A percentile compares a stretch with the other conserved stretches of the same genome.
These are phyloP conservation scores for Aspergillus hancockii DNA, from an alignment of 495 filamentous ascomycete species.

Conservation along the genomic window DNA sequence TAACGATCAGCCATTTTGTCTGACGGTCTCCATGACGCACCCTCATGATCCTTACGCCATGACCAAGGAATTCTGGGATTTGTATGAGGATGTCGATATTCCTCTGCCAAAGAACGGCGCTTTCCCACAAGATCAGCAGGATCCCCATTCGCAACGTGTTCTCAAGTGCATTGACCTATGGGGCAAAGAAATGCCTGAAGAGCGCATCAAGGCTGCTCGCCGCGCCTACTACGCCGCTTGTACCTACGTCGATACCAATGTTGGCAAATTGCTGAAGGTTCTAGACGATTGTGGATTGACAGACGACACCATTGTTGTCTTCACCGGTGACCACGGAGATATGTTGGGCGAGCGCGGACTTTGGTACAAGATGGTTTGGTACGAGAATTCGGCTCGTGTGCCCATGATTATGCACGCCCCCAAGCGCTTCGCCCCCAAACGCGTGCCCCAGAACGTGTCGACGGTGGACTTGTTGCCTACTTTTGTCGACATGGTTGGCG, in stretches of 20 bases:
- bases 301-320: conserved; percentile 81
- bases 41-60: conserved; percentile 93
- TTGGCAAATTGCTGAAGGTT: conserved; percentile 73
- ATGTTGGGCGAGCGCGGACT: conserved; percentile 88
- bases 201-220: conserved; percentile 75
- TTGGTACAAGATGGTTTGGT: conserved; percentile 96
- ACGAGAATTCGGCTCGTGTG: conserved; percentile 79
- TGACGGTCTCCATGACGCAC: conserved; percentile 89
- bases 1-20: conserved; percentile 71
- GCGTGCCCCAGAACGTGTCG: conserved; percentile 74
- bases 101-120: conserved; percentile 66
- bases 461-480: conserved; percentile 86
- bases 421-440: conserved; percentile 62
- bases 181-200: conserved; percentile 73
- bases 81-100: conserved; percentile 86
- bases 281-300: conserved; percentile 73
- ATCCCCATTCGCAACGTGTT: conserved; percentile 77
- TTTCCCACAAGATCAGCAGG: conserved; percentile 75
- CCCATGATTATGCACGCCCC: conserved; percentile 78
- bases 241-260: conserved; percentile 84
- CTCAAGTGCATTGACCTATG: conserved; percentile 79
- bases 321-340: conserved; percentile 87
- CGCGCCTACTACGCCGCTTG: conserved; percentile 87
- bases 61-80: conserved; percentile 82
- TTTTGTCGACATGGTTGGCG: conserved; percentile 75